Evolutionary conservation across 78 protist genomes (phyloP).

Genomic region (Trichosphaerium sp.): DNA sequence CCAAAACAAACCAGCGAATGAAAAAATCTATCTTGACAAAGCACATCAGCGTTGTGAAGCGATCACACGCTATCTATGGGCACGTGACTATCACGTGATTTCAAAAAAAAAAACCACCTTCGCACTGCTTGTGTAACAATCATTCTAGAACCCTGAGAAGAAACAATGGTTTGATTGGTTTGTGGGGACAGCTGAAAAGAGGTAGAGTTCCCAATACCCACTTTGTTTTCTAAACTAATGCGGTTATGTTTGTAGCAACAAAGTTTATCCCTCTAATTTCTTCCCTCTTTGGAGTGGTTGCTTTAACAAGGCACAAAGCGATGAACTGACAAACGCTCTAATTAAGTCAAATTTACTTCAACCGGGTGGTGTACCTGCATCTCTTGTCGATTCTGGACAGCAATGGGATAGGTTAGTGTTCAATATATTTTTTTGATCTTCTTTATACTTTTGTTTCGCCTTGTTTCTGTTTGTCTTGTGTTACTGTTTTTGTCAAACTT

Average conservation of each 20-base stretch:
- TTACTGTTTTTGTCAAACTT: too few relatives aligned
- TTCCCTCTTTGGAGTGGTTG: slow-evolving; percentile 31
- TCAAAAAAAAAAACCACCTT: background rate
- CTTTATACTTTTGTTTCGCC: too few relatives aligned
- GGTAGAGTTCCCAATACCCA: background rate
- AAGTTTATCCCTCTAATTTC: background rate
- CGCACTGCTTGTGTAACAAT: slow-evolving; percentile 16
- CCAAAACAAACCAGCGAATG: slow-evolving; percentile 54
- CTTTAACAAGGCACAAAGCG: background rate
- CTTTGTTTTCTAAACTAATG: background rate
- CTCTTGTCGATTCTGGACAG: background rate
- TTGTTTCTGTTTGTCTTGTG: too few relatives aligned
- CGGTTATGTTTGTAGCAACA: too few relatives aligned
- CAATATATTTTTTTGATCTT: too few relatives aligned
- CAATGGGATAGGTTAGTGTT: too few relatives aligned
- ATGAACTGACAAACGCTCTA: background rate
- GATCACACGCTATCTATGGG: background rate
- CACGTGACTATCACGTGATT: background rate
- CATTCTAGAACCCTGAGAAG: background rate
- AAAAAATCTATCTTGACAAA: slow-evolving; percentile 1
- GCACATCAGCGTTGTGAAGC: background rate
- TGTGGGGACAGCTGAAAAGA: background rate
- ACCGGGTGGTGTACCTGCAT: slow-evolving; percentile 42
- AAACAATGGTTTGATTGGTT: slow-evolving; percentile 21
- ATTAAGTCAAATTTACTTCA: background rate